Percentiles rank a stretch among this genome's conserved stretches.
Evolutionary conservation across 306 rosid genomes (phyloP).

Genomic region (Ceratonia siliqua): DNA sequence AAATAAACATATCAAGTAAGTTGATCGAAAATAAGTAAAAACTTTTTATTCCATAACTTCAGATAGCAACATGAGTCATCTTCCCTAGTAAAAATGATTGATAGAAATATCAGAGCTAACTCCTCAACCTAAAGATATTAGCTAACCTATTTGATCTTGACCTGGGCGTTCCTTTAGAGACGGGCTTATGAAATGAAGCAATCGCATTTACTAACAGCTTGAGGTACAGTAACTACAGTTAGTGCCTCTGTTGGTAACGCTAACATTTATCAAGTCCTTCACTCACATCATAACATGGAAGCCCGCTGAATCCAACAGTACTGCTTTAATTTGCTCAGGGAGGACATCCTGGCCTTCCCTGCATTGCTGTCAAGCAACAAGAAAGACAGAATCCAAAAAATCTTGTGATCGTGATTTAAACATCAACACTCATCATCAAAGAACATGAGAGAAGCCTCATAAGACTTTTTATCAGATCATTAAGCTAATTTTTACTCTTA

Average conservation of each 20-base stretch:
- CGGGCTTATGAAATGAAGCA: slow-evolving; percentile 15
- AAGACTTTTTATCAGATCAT: neutral
- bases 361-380: slow-evolving; percentile 61
- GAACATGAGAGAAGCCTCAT: neutral
- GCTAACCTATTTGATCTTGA: slow-evolving; percentile 22
- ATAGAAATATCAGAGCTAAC: neutral
- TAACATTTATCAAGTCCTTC: slow-evolving; percentile 17
- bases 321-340: slow-evolving; percentile 77
- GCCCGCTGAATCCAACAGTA: slow-evolving; percentile 63
- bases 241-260: slow-evolving; percentile 25
- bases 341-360: slow-evolving; percentile 58
- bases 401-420: neutral
- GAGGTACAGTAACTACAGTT: slow-evolving; percentile 11
- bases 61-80: slow-evolving; percentile 12
- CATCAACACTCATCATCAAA: neutral
- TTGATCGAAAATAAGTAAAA: neutral
- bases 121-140: slow-evolving; percentile 22
- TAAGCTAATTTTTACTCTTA: neutral
- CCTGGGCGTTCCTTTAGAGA: neutral
- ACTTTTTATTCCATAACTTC: slow-evolving; percentile 11
- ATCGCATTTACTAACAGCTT: slow-evolving; percentile 31
- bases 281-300: slow-evolving; percentile 55
- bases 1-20: neutral
- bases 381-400: slow-evolving; percentile 25
- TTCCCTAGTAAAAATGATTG: neutral